Conservation (phyloP, 2,329 filamentous ascomycete genomes). For the Aureobasidium sp. region DNA sequence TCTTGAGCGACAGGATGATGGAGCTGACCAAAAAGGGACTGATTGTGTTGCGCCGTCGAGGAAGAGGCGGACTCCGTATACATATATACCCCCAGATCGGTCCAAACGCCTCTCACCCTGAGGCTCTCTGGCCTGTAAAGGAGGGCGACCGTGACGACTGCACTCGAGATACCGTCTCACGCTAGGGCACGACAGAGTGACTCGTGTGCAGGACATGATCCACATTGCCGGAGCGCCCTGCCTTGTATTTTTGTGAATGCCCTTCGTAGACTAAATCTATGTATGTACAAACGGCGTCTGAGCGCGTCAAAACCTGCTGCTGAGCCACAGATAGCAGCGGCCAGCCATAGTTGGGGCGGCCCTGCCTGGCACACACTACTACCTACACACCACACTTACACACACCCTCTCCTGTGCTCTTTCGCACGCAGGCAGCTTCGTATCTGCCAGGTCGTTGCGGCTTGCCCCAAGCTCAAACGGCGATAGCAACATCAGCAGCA, state of each 20-base stretch:
- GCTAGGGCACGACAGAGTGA: constrained; percentile 19
- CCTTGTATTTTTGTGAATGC: constrained; percentile 16
- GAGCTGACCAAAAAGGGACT: constrained; percentile 8
- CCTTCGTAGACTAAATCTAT: constrained; percentile 14
- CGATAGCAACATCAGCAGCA: constrained; percentile 6
- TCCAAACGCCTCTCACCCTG: constrained; percentile 11
- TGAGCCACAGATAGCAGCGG: constrained; percentile 13
- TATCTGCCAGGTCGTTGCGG: constrained; percentile 11
- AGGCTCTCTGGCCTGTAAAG: constrained; percentile 12
- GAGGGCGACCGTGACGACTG: constrained; percentile 15
- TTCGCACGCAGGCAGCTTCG: constrained; percentile 5
- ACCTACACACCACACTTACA: not conserved
- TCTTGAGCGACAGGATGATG: constrained; percentile 4
- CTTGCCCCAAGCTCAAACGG: constrained; percentile 11
- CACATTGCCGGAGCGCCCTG: constrained; percentile 14
- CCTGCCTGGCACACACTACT: not conserved
- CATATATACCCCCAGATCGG: constrained; percentile 10
- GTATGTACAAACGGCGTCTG: constrained; percentile 12
- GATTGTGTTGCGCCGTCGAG: constrained; percentile 12
- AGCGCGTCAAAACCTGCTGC: constrained; percentile 14
- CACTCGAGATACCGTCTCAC: constrained; percentile 15
- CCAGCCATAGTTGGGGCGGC: not conserved
- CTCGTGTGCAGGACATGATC: constrained; percentile 16
- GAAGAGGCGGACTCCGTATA: constrained; percentile 7
- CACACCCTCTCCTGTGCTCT: not conserved